Percentiles rank a stretch among this genome's conserved stretches.
Evolutionary conservation across 805 yeast genomes (phyloP).

Genomic region (Ogataea trehaloabstinens): DNA sequence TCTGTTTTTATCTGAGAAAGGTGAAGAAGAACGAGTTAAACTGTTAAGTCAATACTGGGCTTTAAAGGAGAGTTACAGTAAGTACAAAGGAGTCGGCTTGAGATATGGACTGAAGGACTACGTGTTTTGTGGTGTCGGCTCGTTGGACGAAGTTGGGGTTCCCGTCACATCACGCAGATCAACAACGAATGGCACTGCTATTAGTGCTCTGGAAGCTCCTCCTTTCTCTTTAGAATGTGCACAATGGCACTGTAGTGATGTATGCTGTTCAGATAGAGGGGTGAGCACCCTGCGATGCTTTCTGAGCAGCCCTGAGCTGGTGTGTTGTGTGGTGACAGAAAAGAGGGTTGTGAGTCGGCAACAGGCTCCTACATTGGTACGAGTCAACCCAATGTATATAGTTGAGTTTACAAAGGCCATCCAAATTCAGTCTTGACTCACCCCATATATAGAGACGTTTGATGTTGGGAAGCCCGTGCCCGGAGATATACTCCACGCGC

Average conservation of each 20-base stretch:
- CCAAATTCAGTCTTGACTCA: no score
- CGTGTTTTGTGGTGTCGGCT: conserved; percentile 17
- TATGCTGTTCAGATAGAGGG: conserved; percentile 5
- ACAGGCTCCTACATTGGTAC: not conserved
- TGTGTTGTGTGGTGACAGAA: conserved; percentile 4
- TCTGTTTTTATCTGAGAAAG: conserved; percentile 4
- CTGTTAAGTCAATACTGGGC: conserved; percentile 69
- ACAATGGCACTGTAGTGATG: conserved; percentile 1
- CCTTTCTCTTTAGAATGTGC: not conserved
- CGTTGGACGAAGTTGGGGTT: conserved; percentile 1
- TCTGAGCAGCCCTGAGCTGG: not conserved
- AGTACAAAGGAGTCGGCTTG: conserved; percentile 63
- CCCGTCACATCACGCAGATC: not conserved
- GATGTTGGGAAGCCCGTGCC: no score
- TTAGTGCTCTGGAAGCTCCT: not conserved
- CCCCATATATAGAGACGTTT: no score
- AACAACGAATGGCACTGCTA: not conserved
- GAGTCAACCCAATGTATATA: conserved; percentile 3
- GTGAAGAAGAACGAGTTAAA: conserved; percentile 14
- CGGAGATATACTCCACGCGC: no score
- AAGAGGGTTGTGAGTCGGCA: not conserved
- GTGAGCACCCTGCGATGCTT: conserved; percentile 5
- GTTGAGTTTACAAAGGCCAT: conserved; percentile 4
- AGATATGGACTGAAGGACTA: conserved; percentile 25
- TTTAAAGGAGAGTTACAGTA: conserved; percentile 72